Conservation (phyloP, 108 stramenopile genomes). For the Craspedostauros australis region DNA sequence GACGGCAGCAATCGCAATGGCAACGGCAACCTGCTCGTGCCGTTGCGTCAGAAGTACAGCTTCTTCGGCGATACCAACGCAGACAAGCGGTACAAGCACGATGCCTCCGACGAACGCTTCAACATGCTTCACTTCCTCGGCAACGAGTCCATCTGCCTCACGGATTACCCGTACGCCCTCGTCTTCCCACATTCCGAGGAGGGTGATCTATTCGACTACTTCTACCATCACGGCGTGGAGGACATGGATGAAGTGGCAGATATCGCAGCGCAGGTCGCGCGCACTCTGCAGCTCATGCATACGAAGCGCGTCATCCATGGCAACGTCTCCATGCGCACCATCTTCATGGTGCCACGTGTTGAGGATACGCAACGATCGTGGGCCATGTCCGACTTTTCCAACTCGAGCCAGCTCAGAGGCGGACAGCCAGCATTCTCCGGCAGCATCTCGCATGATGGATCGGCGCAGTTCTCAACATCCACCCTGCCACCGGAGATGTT, state of each 20-base stretch:
- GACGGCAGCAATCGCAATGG: slow-evolving; percentile 1
- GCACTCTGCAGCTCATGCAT: slow-evolving; percentile 48
- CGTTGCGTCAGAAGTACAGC: slow-evolving; percentile 20
- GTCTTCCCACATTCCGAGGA: slow-evolving; percentile 49
- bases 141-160: slow-evolving; percentile 22
- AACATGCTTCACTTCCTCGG: slow-evolving; percentile 16
- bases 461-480: slow-evolving; percentile 30
- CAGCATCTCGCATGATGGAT: slow-evolving; percentile 34
- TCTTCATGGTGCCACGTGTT: slow-evolving; percentile 19
- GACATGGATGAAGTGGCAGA: slow-evolving; percentile 14
- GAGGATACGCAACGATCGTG: slow-evolving; percentile 29
- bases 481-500: slow-evolving; percentile 54
- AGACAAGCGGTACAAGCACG: slow-evolving; percentile 33
- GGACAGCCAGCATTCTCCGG: slow-evolving; percentile 15
- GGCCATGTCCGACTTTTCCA: slow-evolving; percentile 38
- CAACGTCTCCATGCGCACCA: slow-evolving; percentile 25
- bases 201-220: slow-evolving; percentile 45
- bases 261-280: slow-evolving; percentile 34
- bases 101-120: slow-evolving; percentile 42
- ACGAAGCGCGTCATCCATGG: slow-evolving; percentile 39
- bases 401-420: slow-evolving; percentile 5
- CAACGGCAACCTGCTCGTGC: too few species aligned
- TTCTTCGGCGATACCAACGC: slow-evolving; percentile 11
- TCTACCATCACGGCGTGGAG: slow-evolving; percentile 24
- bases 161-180: slow-evolving; percentile 49